A percentile compares a stretch with the other conserved stretches of the same genome.
Evolutionary conservation across 495 filamentous ascomycete genomes (phyloP).

Genomic region (Neurospora sublineolata): DNA sequence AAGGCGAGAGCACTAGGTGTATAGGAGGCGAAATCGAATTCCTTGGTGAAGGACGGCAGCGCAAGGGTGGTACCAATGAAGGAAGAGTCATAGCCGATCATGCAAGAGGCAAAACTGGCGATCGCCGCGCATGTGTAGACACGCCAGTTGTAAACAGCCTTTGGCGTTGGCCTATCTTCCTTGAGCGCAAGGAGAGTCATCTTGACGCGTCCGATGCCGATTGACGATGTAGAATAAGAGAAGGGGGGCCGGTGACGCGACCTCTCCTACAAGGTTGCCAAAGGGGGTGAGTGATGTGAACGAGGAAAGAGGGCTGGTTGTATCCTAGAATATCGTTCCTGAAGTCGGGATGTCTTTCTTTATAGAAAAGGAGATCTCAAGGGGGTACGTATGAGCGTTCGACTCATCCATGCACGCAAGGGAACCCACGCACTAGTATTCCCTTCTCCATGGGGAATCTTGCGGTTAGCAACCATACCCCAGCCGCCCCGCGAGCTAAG

Average conservation of each 20-base stretch:
- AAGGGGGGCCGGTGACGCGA: not conserved
- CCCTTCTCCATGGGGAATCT: slow-evolving; percentile 11
- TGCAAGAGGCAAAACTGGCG: slow-evolving; percentile 58
- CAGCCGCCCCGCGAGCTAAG: slow-evolving; percentile 1
- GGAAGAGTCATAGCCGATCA: slow-evolving; percentile 60
- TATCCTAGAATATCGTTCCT: not conserved
- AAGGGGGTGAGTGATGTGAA: not conserved
- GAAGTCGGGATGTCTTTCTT: slow-evolving; percentile 6
- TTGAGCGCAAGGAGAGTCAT: slow-evolving; percentile 50
- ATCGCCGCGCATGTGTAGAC: slow-evolving; percentile 51
- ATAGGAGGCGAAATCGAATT: slow-evolving; percentile 44
- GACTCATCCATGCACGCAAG: not conserved
- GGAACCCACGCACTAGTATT: slow-evolving; percentile 1
- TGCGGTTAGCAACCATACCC: not conserved
- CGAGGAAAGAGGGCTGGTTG: slow-evolving; percentile 2
- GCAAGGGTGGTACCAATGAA: slow-evolving; percentile 63
- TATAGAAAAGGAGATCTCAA: slow-evolving; percentile 4
- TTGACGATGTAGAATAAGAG: not conserved
- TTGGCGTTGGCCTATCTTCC: slow-evolving; percentile 55
- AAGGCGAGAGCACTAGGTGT: slow-evolving; percentile 28
- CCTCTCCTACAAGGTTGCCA: not conserved
- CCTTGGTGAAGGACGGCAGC: slow-evolving; percentile 45
- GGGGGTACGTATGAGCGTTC: not conserved
- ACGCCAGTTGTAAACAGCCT: slow-evolving; percentile 64
- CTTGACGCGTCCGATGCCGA: slow-evolving; percentile 7